phyloP scores from a whole-genome alignment of 805 yeast genomes.

The Kluyveromyces siamensis region DNA sequence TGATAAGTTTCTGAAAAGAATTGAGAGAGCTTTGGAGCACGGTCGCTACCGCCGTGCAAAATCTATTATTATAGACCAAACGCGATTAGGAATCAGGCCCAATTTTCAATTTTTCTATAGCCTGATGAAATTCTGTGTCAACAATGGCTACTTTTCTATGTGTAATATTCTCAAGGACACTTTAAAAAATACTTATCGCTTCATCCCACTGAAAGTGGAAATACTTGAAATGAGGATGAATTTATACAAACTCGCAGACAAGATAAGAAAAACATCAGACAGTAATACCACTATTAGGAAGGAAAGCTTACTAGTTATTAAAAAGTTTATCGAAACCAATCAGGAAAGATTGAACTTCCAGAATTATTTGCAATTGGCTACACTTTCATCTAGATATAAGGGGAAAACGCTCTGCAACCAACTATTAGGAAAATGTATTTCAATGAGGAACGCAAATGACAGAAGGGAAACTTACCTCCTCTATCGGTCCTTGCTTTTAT shows the following conservation, averaged over 20 bases:
- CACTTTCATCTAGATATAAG: conserved; percentile 2
- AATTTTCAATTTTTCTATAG: conserved; percentile 14
- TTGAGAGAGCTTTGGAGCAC: conserved; percentile 3
- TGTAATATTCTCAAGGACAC: conserved; percentile 10
- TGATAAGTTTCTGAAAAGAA: conserved; percentile 6
- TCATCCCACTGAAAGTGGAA: conserved; percentile 16
- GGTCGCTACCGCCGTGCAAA: conserved; percentile 10
- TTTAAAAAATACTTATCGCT: conserved; percentile 8
- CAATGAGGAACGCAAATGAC: neutral
- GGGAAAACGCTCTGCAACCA: neutral
- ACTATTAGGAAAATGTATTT: neutral
- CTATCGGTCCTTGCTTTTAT: conserved; percentile 1
- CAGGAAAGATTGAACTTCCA: conserved; percentile 11
- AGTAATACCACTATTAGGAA: neutral
- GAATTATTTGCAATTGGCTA: conserved; percentile 16
- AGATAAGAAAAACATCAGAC: neutral
- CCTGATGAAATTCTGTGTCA: conserved; percentile 9
- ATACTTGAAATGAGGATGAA: conserved; percentile 16
- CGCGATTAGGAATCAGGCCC: conserved; percentile 18
- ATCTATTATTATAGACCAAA: conserved; percentile 9
- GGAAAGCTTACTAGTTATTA: conserved; percentile 2
- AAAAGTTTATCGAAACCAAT: conserved; percentile 11
- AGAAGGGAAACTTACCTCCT: neutral
- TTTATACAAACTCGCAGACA: conserved; percentile 4
- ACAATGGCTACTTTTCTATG: conserved; percentile 9